Evolutionary conservation across 2,329 filamentous ascomycete species (phyloP).

Genomic region (Didymella pomorum): DNA sequence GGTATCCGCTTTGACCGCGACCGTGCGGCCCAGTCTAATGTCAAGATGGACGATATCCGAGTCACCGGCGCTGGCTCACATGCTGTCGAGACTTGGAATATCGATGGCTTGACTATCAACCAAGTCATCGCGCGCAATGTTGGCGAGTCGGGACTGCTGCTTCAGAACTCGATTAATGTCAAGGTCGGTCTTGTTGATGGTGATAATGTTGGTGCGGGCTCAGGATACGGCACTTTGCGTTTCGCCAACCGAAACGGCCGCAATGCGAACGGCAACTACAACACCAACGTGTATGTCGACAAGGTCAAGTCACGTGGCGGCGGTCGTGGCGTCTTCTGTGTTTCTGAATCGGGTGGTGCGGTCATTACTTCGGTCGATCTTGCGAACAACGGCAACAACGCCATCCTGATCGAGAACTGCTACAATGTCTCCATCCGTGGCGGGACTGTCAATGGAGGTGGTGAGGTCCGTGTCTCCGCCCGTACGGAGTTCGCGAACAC

Average conservation of each 20-base stretch:
- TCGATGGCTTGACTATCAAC: slow-evolving; percentile 62
- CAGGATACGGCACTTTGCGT: slow-evolving; percentile 64
- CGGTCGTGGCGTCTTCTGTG: slow-evolving; percentile 66
- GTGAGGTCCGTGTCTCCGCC: slow-evolving; percentile 63
- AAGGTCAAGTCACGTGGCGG: slow-evolving; percentile 64
- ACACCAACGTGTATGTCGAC: slow-evolving; percentile 62
- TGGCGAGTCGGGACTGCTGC: slow-evolving; percentile 64
- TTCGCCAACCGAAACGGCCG: slow-evolving; percentile 66
- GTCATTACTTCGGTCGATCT: slow-evolving; percentile 61
- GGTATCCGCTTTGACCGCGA: slow-evolving; percentile 68
- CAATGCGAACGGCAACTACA: slow-evolving; percentile 58
- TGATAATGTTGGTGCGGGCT: slow-evolving; percentile 62
- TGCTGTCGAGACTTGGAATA: slow-evolving; percentile 68
- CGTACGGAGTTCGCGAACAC: slow-evolving; percentile 64
- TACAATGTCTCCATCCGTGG: slow-evolving; percentile 62
- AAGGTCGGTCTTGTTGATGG: slow-evolving; percentile 64
- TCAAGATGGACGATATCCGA: slow-evolving; percentile 61
- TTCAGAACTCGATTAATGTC: slow-evolving; percentile 63
- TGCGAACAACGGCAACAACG: slow-evolving; percentile 63
- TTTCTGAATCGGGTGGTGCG: slow-evolving; percentile 63
- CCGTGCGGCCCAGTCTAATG: slow-evolving; percentile 60
- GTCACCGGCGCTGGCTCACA: slow-evolving; percentile 64
- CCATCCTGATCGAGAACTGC: slow-evolving; percentile 67
- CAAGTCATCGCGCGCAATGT: slow-evolving; percentile 63
- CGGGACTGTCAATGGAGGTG: slow-evolving; percentile 63